phyloP scores from a whole-genome alignment of 495 filamentous ascomycete species.

The Aspergillus conjunctus region DNA sequence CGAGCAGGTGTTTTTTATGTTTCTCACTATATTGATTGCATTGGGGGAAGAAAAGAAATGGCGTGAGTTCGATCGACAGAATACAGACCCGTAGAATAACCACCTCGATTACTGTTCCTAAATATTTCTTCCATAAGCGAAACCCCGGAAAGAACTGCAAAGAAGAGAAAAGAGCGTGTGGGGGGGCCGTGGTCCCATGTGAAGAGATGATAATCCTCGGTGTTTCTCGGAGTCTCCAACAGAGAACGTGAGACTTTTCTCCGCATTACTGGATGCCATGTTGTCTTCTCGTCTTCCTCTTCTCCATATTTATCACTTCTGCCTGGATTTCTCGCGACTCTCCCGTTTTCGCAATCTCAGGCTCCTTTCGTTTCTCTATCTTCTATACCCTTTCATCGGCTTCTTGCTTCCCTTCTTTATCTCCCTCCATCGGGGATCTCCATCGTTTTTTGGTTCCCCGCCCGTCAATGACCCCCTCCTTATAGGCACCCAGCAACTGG shows the following conservation, averaged over 20 bases:
- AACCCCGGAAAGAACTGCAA: background rate
- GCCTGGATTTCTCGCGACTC: background rate
- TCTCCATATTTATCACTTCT: background rate
- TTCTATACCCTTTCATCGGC: background rate
- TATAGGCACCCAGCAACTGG: background rate
- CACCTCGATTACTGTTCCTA: background rate
- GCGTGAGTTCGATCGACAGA: conserved; percentile 6
- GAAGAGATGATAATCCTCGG: conserved; percentile 15
- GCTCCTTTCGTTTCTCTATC: background rate
- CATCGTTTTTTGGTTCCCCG: background rate
- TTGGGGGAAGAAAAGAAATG: conserved; percentile 13
- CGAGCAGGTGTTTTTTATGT: conserved; percentile 9
- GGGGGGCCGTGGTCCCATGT: conserved; percentile 20
- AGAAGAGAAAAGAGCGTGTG: background rate
- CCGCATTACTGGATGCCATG: conserved; percentile 16
- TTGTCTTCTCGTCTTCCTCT: conserved; percentile 4
- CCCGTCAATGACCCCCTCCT: conserved; percentile 1
- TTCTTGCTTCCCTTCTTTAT: background rate
- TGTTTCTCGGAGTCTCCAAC: conserved; percentile 21
- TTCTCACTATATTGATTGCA: conserved; percentile 9
- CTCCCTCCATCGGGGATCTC: background rate
- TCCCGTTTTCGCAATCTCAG: background rate
- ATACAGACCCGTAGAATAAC: conserved; percentile 4
- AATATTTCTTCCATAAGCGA: background rate
- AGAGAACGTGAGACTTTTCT: background rate